Conservation (phyloP, 83 land plant species). For the Picea abies region DNA sequence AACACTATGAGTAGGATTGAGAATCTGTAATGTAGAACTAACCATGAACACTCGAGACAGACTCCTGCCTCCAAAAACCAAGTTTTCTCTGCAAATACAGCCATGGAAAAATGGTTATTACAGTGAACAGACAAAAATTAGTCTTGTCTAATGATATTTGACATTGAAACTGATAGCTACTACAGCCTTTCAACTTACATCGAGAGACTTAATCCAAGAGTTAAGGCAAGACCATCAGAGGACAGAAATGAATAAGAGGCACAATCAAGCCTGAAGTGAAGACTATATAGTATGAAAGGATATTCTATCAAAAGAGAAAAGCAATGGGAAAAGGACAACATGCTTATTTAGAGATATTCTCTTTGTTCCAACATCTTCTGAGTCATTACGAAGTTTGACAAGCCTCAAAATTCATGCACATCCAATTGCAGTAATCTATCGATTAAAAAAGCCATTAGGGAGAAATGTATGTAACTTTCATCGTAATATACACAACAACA, state of each 20-base stretch:
- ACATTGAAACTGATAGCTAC: background rate
- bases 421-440: background rate
- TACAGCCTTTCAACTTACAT: background rate
- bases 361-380: background rate
- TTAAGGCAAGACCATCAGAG: background rate
- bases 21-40: conserved; percentile 12
- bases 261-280: background rate
- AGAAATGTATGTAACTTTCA: background rate
- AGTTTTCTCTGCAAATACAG: conserved; percentile 37
- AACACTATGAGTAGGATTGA: background rate
- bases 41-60: conserved; percentile 25
- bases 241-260: background rate
- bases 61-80: conserved; percentile 37
- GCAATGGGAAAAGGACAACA: background rate
- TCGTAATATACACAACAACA: background rate
- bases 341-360: background rate
- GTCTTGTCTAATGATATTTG: background rate
- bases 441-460: background rate
- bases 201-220: background rate
- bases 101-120: background rate
- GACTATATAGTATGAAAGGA: too few species aligned
- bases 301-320: background rate
- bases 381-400: background rate
- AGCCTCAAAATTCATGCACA: background rate
- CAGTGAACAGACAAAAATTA: background rate